These are phyloP conservation scores for Salvia sclarea DNA, from an alignment of 305 asterid species.

Conservation along the genomic window DNA sequence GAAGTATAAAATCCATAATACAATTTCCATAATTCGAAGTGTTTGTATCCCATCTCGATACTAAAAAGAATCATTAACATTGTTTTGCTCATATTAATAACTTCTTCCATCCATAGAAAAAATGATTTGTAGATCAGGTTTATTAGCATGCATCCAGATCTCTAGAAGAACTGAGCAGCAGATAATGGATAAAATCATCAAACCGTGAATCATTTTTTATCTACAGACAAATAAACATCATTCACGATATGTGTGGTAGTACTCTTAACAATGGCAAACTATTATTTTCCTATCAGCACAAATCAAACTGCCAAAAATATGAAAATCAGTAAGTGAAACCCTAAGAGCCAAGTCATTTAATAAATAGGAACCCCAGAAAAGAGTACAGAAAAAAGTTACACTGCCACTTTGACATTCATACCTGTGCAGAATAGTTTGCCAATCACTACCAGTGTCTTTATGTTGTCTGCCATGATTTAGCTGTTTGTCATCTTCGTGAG, in stretches of 20 bases:
- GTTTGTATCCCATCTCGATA: too few species aligned
- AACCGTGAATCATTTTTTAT: too few species aligned
- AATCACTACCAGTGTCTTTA: conserved; percentile 47
- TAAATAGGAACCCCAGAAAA: conserved; percentile 13
- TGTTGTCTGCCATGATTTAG: conserved; percentile 39
- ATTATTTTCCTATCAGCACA: not conserved
- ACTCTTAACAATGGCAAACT: not conserved
- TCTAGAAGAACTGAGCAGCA: too few species aligned
- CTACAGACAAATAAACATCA: not conserved
- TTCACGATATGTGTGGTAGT: conserved; percentile 4
- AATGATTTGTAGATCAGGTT: too few species aligned
- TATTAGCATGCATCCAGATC: too few species aligned
- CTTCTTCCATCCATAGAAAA: too few species aligned
- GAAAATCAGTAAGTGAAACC: conserved; percentile 3
- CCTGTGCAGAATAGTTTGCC: conserved; percentile 75
- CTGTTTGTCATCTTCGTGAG: conserved; percentile 33
- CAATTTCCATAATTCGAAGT: too few species aligned
- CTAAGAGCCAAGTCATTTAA: conserved; percentile 17
- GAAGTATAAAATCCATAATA: too few species aligned
- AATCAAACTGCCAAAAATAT: conserved; percentile 12
- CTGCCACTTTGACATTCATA: conserved; percentile 33
- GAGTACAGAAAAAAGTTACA: not conserved
- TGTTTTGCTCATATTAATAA: too few species aligned
- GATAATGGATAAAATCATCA: too few species aligned
- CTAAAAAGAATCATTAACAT: too few species aligned